These are phyloP conservation scores for Fusarium beomiforme DNA, from an alignment of 2,329 filamentous ascomycete species.

Conservation along the genomic window DNA sequence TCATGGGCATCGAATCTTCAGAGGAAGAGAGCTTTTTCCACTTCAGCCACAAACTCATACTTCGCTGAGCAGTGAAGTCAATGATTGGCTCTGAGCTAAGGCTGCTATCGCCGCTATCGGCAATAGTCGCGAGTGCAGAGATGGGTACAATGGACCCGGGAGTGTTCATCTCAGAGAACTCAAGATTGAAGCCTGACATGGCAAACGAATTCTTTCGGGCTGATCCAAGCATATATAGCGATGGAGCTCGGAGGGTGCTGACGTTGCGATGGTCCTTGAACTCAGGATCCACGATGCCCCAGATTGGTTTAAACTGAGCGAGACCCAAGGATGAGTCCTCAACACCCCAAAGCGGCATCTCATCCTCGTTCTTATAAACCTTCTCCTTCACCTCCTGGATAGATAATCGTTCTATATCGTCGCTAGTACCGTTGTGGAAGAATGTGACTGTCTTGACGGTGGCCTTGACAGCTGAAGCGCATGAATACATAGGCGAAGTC, in stretches of 20 bases:
- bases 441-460: conserved; percentile 58
- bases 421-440: conserved; percentile 51
- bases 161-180: conserved; percentile 8
- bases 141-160: conserved; percentile 28
- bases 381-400: conserved; percentile 51
- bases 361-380: conserved; percentile 44
- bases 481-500: conserved; percentile 55
- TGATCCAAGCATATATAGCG: conserved; percentile 22
- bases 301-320: conserved; percentile 30
- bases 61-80: conserved; percentile 15
- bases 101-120: background rate
- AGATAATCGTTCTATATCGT: conserved; percentile 47
- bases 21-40: conserved; percentile 25
- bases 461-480: conserved; percentile 54
- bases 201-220: background rate
- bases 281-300: conserved; percentile 33
- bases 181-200: background rate
- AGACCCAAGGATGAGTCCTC: conserved; percentile 39
- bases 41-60: conserved; percentile 32
- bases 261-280: conserved; percentile 27
- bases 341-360: conserved; percentile 48
- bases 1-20: conserved; percentile 4
- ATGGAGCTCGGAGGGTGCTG: conserved; percentile 21
- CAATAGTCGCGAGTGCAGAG: conserved; percentile 12
- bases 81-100: background rate